These are phyloP conservation scores for Penicillium mononematosum DNA, from an alignment of 495 filamentous ascomycete species.

Conservation along the genomic window DNA sequence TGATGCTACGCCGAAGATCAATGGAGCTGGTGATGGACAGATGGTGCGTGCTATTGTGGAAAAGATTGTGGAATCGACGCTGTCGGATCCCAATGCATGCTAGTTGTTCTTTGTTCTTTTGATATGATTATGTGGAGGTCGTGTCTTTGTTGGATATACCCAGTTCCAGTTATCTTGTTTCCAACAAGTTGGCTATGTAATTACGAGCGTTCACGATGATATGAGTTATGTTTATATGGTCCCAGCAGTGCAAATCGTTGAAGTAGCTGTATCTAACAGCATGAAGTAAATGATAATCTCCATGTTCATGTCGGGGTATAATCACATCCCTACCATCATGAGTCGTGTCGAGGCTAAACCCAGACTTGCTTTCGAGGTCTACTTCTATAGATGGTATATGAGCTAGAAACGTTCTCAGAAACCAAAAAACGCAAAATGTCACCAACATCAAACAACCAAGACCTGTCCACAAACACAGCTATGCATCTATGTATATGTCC, in stretches of 20 bases:
- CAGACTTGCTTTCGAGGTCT: neutral
- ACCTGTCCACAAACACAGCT: neutral
- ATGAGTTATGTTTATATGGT: slow-evolving; percentile 5
- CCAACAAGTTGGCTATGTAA: slow-evolving; percentile 3
- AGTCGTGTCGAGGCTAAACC: slow-evolving; percentile 6
- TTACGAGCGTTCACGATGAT: slow-evolving; percentile 7
- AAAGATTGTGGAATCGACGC: slow-evolving; percentile 45
- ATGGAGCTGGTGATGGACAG: slow-evolving; percentile 34
- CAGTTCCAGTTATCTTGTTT: neutral
- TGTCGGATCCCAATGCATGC: slow-evolving; percentile 23
- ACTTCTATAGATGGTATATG: neutral
- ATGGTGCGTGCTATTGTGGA: slow-evolving; percentile 47
- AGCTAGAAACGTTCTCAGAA: neutral
- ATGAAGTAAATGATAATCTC: slow-evolving; percentile 2
- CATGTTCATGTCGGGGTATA: slow-evolving; percentile 12
- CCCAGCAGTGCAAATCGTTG: neutral
- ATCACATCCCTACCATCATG: slow-evolving; percentile 8
- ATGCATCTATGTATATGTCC: slow-evolving; percentile 1
- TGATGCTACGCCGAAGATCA: slow-evolving; percentile 48
- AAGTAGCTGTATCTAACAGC: neutral
- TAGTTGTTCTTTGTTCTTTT: neutral
- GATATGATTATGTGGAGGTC: neutral
- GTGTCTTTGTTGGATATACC: slow-evolving; percentile 3
- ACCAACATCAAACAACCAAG: slow-evolving; percentile 3
- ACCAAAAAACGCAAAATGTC: neutral